Base-by-base conservation (phyloP, 2,329 filamentous ascomycete species). In the Phyllosticta paracitricarpa region DNA sequence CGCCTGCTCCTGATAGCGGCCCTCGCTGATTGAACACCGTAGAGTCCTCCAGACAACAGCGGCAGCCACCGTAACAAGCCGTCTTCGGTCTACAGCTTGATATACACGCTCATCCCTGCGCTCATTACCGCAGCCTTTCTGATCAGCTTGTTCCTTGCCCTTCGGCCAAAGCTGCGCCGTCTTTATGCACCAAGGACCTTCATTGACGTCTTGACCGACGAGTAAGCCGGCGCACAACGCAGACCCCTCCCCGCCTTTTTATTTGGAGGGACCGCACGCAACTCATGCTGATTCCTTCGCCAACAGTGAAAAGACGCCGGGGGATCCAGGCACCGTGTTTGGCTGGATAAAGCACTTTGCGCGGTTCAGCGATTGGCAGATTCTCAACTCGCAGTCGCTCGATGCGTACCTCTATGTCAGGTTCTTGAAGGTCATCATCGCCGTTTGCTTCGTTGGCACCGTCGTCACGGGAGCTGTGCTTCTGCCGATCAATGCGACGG, bases 101-200 rank as follows among this genome's bases (percentile, higher is more conserved):
- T 83, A 54, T 75, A 75, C 68, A 85, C 83, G 33, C 76, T 85
- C 19, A 65, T 82, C 7, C 83, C 83, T 9, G 76, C 84, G 4
- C 66, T 81, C 54, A 64, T 80, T 53, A 77, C 80, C 62, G 76
- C 81, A 4, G 72, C 65, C 26, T 66, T 82, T 35, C 84, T 81
- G 65, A 61, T 84, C n/a, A 28, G 73, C 63, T 71, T 83, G 61
- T 85, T 85, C 68, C 66, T 84, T 57, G 55, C 78, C 17, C 67
- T 82, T 51, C 75, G 83, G 52, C 75, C 75, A 56, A 79, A 75
- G 28, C 76, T 78, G 51, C 72, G 75, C 24, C 77, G 82, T 26
- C 82, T 83, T 58, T 85, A 85, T 69, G 76, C 81, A 6, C 82
- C 83, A 4, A 76, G 83, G 12, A 62, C 61, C 12, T 62, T 59